These are phyloP conservation scores for Parachaetomium inaequale DNA, from an alignment of 495 filamentous ascomycete genomes.

Conservation along the genomic window DNA sequence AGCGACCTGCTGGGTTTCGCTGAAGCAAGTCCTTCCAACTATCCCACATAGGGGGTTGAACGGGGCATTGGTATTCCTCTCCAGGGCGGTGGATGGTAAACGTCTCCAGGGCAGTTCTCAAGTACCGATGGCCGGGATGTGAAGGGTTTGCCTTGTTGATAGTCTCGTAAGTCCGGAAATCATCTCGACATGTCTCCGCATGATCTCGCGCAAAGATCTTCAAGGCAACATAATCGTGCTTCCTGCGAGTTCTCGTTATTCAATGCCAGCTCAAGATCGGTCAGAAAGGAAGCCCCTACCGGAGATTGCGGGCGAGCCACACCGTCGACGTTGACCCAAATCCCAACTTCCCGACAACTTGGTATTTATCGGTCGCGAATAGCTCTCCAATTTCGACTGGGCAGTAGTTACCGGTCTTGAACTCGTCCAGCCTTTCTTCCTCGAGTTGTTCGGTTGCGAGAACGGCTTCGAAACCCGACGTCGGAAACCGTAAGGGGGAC, in stretches of 20 bases:
- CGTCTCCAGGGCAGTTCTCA: conserved; percentile 41
- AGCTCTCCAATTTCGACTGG: conserved; percentile 51
- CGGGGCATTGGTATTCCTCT: conserved; percentile 42
- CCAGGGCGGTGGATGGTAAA: conserved; percentile 37
- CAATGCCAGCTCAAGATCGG: background rate
- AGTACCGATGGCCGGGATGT: conserved; percentile 37
- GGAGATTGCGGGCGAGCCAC: conserved; percentile 53
- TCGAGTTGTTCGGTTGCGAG: background rate
- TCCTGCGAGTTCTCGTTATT: background rate
- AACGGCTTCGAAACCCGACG: background rate
- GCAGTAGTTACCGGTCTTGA: conserved; percentile 35
- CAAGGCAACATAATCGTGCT: background rate
- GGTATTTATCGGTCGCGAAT: conserved; percentile 43
- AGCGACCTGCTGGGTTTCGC: conserved; percentile 31
- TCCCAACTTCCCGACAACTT: conserved; percentile 52
- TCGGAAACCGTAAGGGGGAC: background rate
- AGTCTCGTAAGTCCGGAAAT: conserved; percentile 38
- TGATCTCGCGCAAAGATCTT: background rate
- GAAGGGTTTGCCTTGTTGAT: conserved; percentile 28
- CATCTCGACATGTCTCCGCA: conserved; percentile 9
- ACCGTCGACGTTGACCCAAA: conserved; percentile 53
- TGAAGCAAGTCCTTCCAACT: conserved; percentile 27
- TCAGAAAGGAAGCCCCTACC: conserved; percentile 29
- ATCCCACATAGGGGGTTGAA: conserved; percentile 42
- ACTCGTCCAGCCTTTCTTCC: background rate